Evolutionary conservation across 192 early-diverging fungal genomes (phyloP).

Genomic region (Coemansia nantahalensis): DNA sequence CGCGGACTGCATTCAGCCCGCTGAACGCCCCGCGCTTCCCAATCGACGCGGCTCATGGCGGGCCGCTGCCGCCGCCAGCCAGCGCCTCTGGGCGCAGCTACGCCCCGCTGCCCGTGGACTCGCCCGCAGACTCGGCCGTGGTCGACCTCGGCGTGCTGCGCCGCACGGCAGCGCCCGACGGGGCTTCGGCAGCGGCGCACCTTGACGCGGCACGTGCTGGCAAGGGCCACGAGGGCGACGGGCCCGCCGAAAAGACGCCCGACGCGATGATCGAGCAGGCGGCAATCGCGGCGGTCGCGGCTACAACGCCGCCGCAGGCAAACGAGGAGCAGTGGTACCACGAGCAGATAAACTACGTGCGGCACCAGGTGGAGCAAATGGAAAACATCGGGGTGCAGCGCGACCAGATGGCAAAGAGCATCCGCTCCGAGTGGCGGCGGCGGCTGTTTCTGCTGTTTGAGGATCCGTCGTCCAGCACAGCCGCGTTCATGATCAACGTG

Average conservation of each 20-base stretch:
- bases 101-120: slow-evolving; percentile 9
- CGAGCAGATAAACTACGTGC: slow-evolving; percentile 52
- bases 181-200: too few relatives aligned
- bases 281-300: slow-evolving; percentile 16
- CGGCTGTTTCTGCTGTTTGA: slow-evolving; percentile 70
- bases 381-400: slow-evolving; percentile 41
- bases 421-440: slow-evolving; percentile 55
- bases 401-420: slow-evolving; percentile 43
- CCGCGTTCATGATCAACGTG: slow-evolving; percentile 70
- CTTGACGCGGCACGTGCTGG: too few relatives aligned
- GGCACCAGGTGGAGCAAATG: slow-evolving; percentile 50
- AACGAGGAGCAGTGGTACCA: slow-evolving; percentile 50
- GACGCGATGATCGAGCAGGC: slow-evolving; percentile 9
- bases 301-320: slow-evolving; percentile 20
- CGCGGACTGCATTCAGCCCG: slow-evolving; percentile 6
- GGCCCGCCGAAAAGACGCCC: background rate
- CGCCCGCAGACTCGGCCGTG: slow-evolving; percentile 21
- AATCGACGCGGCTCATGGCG: slow-evolving; percentile 9
- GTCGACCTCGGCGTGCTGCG: slow-evolving; percentile 14
- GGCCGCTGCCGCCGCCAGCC: background rate
- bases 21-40: slow-evolving; percentile 34
- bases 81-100: slow-evolving; percentile 8
- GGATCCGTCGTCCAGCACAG: slow-evolving; percentile 69
- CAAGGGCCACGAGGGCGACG: background rate
- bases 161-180: slow-evolving; percentile 16